A percentile compares a stretch with the other conserved stretches of the same genome.
Evolutionary conservation across 768 basidiomycete species (phyloP).

Genomic region (Hydnomerulius pinastri): DNA sequence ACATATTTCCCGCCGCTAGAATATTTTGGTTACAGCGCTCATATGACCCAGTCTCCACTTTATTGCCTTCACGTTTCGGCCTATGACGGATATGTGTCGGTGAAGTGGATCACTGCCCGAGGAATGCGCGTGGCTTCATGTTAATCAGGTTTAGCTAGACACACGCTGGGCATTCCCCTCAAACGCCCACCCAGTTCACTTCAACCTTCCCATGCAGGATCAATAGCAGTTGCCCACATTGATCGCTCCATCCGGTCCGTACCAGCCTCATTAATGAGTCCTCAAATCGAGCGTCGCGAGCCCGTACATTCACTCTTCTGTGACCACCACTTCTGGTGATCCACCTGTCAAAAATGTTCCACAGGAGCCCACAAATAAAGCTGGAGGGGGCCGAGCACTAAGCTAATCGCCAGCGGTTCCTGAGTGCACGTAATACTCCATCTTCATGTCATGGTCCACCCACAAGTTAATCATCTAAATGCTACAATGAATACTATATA

Average conservation of each 20-base stretch:
- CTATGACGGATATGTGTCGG: too few relatives aligned
- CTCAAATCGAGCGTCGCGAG: background rate
- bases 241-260: background rate
- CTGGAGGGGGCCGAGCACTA: background rate
- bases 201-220: background rate
- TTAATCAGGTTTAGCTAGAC: background rate
- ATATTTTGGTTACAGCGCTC: too few relatives aligned
- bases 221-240: background rate
- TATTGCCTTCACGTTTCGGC: constrained; percentile 26
- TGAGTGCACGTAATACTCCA: background rate
- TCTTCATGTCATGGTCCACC: constrained; percentile 5
- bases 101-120: too few relatives aligned
- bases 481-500: constrained; percentile 22
- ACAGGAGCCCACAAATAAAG: constrained; percentile 2
- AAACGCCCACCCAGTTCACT: too few relatives aligned
- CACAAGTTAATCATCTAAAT: constrained; percentile 12
- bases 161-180: too few relatives aligned
- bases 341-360: constrained; percentile 19
- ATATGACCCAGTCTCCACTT: too few relatives aligned
- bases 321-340: background rate
- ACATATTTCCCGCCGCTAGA: constrained; percentile 15
- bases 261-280: background rate
- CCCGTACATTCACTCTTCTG: too few relatives aligned
- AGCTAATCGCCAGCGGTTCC: background rate
- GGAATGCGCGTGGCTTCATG: background rate